A percentile compares a stretch with the other conserved stretches of the same genome.
phyloP scores from a whole-genome alignment of 2,329 filamentous ascomycete species.

The Calonectria pauciramosa region DNA sequence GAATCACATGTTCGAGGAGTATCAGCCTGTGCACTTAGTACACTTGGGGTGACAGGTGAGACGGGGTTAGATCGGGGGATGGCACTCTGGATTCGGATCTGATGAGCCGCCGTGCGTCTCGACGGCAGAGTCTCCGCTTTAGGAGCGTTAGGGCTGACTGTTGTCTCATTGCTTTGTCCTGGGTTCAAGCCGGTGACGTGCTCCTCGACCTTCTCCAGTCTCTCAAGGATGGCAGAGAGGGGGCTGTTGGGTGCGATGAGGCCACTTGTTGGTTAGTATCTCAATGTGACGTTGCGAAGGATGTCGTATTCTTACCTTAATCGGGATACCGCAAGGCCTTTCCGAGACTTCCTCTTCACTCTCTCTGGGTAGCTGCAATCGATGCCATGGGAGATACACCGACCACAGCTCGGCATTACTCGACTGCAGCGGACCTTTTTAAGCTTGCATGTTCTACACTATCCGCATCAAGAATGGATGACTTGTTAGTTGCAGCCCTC shows the following conservation, averaged over 20 bases:
- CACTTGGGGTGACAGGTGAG: conserved; percentile 29
- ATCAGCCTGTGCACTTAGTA: conserved; percentile 1
- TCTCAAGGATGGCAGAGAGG: conserved; percentile 47
- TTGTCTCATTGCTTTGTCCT: background rate
- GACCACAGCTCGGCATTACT: conserved; percentile 44
- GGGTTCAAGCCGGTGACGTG: conserved; percentile 21
- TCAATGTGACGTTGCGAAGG: background rate
- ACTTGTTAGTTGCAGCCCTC: background rate
- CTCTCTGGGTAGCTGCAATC: conserved; percentile 47
- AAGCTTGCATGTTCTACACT: conserved; percentile 19
- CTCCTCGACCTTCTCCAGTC: conserved; percentile 47
- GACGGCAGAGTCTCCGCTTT: background rate
- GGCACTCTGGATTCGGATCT: background rate
- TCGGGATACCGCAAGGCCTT: conserved; percentile 27
- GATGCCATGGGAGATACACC: conserved; percentile 42
- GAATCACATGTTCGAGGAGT: conserved; percentile 21
- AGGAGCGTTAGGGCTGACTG: background rate
- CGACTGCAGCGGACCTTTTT: conserved; percentile 46
- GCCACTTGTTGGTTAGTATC: background rate
- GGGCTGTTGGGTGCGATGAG: conserved; percentile 28
- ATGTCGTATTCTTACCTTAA: background rate
- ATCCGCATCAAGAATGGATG: background rate
- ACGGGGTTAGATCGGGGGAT: conserved; percentile 32
- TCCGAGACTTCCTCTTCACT: conserved; percentile 42
- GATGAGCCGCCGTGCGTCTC: background rate